phyloP scores from a whole-genome alignment of 2,329 filamentous ascomycete species.

The Epichloe bromicola region DNA sequence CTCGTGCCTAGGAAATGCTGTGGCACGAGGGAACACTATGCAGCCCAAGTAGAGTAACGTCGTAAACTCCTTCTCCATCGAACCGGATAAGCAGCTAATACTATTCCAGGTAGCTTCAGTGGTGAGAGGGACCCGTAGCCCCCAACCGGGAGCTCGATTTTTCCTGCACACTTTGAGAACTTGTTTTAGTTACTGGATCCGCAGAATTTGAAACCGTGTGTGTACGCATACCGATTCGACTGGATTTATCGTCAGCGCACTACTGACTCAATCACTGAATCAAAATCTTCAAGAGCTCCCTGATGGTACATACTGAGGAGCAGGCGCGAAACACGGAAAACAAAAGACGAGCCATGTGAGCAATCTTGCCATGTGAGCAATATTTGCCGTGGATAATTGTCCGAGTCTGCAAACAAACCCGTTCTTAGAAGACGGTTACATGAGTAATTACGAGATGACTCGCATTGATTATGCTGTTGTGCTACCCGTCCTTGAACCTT shows the following conservation, averaged over 20 bases:
- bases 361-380: not conserved
- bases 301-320: too few species aligned
- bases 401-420: not conserved
- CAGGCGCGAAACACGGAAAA: not conserved
- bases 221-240: too few species aligned
- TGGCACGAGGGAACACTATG: not conserved
- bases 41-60: conserved; percentile 2
- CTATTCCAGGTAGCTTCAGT: not conserved
- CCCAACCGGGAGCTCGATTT: too few species aligned
- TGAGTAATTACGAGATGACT: conserved; percentile 4
- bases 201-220: too few species aligned
- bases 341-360: not conserved
- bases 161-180: too few species aligned
- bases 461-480: conserved; percentile 1
- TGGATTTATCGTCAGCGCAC: too few species aligned
- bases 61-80: not conserved
- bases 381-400: not conserved
- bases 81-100: not conserved
- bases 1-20: not conserved
- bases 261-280: too few species aligned
- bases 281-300: too few species aligned
- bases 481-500: conserved; percentile 2
- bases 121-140: too few species aligned
- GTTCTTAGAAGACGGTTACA: not conserved
- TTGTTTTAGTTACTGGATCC: too few species aligned